Base-by-base conservation (phyloP, 306 rosid species). In the Crataegus laevigata region DNA sequence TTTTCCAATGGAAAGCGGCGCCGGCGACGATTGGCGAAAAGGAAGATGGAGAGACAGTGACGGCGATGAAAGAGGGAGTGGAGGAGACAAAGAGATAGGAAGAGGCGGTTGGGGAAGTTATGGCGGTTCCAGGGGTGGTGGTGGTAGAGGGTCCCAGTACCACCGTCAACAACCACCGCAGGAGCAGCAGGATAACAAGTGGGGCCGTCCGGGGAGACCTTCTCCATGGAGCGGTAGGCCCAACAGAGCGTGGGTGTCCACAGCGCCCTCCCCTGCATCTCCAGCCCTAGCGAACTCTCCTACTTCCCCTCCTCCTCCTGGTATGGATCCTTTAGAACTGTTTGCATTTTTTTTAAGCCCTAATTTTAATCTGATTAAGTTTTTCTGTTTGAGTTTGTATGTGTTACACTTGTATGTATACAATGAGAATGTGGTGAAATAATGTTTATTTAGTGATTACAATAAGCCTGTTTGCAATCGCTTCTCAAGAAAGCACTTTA, bases 1-100 rank as follows among this genome's bases (percentile, higher is more conserved):
- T 18, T 59, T 18, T 25, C 65, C 72, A 57, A 73, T 74, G 78
- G 80, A 68, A 42, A 32, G 84, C 34, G 71, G 52, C 30, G 62
- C 50, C 6, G 75, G 34, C 8, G 69, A 54, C 29, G 4, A 70
- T 12, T 12, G 66, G 24, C 58, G 77, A 60, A 34, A 58, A 25
- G 66, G 76, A 54, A 38, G 60, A 40, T 26, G 64, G 11, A 8
- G 75, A 15, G 73, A 26, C 32, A n/a, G 74, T 29, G 74, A 68
- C 40, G 38, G 73, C n/a, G 40, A 67, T 0, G 19, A 54, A 3
- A 68, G 58, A 21, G 71, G 70, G 8, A 64, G 73, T 43, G 63
- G 81, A 24, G 22, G 81, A n/a, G 64, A 71, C 3, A 54, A 43
- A 4, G 70, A 29, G 15, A 26, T 36, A 4, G 65, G 34, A 6